Evolutionary conservation across 2,329 filamentous ascomycete genomes (phyloP).

Genomic region (Stagonosporopsis tanaceti): DNA sequence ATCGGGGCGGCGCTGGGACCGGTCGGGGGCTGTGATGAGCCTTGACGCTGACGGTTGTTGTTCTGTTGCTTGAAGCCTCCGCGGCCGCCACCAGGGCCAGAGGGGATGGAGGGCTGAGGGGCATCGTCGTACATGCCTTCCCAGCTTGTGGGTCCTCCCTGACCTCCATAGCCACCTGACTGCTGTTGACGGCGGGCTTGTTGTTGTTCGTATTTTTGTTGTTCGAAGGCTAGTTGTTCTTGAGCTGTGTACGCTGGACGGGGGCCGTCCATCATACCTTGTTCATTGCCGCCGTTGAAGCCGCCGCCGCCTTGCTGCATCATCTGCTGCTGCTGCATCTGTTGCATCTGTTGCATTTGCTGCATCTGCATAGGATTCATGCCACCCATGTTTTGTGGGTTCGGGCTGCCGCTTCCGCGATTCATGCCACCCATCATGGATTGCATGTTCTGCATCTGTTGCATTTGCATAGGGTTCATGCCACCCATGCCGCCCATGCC

Average conservation of each 20-base stretch:
- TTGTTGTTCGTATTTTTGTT: conserved; percentile 79
- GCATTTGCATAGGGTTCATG: conserved; percentile 67
- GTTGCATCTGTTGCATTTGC: conserved; percentile 73
- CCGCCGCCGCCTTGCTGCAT: conserved; percentile 57
- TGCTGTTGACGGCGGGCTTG: conserved; percentile 64
- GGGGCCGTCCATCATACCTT: conserved; percentile 54
- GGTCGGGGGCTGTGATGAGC: conserved; percentile 51
- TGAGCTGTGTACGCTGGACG: conserved; percentile 70
- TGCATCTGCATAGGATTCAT: conserved; percentile 75
- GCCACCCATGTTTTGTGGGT: conserved; percentile 51
- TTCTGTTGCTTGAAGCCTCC: conserved; percentile 45
- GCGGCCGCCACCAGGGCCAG: conserved; percentile 56
- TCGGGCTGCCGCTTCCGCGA: conserved; percentile 42
- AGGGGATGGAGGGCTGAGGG: conserved; percentile 76
- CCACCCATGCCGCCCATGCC: conserved; percentile 55
- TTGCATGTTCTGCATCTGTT: conserved; percentile 47
- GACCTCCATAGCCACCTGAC: conserved; percentile 55
- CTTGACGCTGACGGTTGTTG: conserved; percentile 49
- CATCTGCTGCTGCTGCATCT: conserved; percentile 52
- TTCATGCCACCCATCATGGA: conserved; percentile 47
- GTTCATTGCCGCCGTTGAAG: conserved; percentile 53
- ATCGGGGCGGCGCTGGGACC: conserved; percentile 64
- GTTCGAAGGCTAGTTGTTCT: conserved; percentile 78
- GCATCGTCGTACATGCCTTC: conserved; percentile 99
- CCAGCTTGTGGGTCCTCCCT: conserved; percentile 82